A percentile compares a stretch with the other conserved stretches of the same genome.
Conservation (phyloP, 2,329 filamentous ascomycete genomes). For the Chaetomiaceae sp. region DNA sequence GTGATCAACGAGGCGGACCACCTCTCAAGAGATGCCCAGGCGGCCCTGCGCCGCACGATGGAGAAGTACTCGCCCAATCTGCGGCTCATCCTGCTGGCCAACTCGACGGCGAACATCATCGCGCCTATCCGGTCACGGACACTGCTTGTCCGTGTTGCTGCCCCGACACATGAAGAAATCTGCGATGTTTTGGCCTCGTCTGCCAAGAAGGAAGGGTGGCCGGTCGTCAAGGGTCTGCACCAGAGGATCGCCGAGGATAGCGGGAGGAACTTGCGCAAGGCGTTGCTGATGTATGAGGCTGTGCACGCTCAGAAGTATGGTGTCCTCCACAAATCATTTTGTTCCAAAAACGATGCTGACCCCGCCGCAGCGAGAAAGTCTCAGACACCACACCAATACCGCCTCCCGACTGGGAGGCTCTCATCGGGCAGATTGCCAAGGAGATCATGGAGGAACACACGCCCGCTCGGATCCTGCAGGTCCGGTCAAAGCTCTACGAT, state of each 20-base stretch:
- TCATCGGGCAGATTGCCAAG: constrained; percentile 83
- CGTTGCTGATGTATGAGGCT: constrained; percentile 93
- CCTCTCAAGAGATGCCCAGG: constrained; percentile 88
- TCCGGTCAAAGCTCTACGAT: constrained; percentile 93
- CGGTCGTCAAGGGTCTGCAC: constrained; percentile 69
- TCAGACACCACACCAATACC: constrained; percentile 84
- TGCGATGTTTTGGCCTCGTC: constrained; percentile 65
- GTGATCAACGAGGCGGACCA: constrained; percentile 99
- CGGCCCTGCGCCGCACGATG: constrained; percentile 91
- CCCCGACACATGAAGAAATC: constrained; percentile 82
- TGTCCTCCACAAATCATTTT: not conserved
- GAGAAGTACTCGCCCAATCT: constrained; percentile 98
- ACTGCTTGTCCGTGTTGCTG: constrained; percentile 83
- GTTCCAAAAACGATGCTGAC: not conserved
- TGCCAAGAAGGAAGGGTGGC: constrained; percentile 78
- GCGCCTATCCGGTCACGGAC: constrained; percentile 94
- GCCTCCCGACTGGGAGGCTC: constrained; percentile 92
- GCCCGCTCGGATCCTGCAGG: constrained; percentile 80
- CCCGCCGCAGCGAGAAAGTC: constrained; percentile 68
- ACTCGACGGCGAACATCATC: constrained; percentile 97
- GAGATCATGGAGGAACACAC: constrained; percentile 92
- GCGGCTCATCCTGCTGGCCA: constrained; percentile 84
- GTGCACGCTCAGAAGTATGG: constrained; percentile 94
- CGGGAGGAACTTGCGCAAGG: constrained; percentile 82
- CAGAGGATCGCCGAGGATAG: constrained; percentile 84